Evolutionary conservation across 495 filamentous ascomycete species (phyloP), one percentile per base, ranked within the genome.

Genomic region (Penicillium roqueforti): DNA sequence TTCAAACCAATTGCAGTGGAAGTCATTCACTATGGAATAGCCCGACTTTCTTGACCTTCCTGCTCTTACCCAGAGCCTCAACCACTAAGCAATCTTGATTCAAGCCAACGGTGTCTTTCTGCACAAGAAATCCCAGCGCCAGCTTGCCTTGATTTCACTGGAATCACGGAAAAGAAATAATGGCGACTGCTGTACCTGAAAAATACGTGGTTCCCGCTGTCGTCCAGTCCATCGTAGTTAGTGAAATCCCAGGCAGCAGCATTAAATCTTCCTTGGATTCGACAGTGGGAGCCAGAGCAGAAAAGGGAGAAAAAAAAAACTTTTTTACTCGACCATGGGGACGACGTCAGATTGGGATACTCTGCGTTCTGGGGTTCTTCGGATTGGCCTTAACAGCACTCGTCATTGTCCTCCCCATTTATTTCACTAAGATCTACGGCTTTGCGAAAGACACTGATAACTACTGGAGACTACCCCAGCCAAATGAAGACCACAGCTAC

Each of bases 401-500:
- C 3, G 37, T 59, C 40, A 60, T 67, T 32, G 51, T 56, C 8
- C 55, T 67, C 10, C 58, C 64, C 1, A 48, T 67, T 22, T 52
- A 53, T 9, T 41, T 59, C 26, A 61, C 51, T 1, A 55, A 51
- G 29, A 31, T 23, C 1, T 43, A 53, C 14, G 19, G 54, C 14
- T 47, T 31, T 47, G 44, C 44, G 9, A 25, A 43, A 19, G 51
- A 57, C 14, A 22, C 28, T 0, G 61, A 44, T 3, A 31, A 57
- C 31, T n/a, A 44, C 9, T 61, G 49, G 23, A 29, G 42, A 3
- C 44, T 22, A 45, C 32, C 22, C 19, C 46, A 38, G n/a, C 55
- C 28, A 53, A 40, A 53, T 13, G 54, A 63, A 16, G 54, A 64
- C 19, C 42, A 56, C 11, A 71, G 60, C 22, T 69, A 68, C 37